phyloP scores from a whole-genome alignment of 768 basidiomycete species.

The Trametes cingulata region DNA sequence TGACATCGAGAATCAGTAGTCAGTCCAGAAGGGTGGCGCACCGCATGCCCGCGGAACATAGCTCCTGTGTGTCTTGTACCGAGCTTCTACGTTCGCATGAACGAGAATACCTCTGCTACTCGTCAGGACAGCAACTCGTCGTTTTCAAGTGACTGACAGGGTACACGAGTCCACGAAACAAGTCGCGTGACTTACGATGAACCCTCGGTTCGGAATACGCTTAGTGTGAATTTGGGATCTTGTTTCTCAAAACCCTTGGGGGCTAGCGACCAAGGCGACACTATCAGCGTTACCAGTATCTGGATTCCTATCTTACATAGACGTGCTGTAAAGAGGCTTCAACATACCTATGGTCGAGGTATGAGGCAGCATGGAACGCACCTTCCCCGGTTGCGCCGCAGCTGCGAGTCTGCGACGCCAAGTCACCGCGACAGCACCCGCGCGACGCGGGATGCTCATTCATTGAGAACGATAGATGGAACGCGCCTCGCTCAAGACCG shows the following conservation, averaged over 20 bases:
- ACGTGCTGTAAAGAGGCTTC: not conserved
- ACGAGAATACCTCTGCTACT: not conserved
- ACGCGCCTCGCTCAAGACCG: not conserved
- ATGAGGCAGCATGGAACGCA: not conserved
- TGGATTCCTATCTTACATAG: too few relatives aligned
- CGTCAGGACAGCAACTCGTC: not conserved
- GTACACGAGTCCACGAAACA: not conserved
- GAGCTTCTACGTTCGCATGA: not conserved
- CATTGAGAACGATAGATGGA: not conserved
- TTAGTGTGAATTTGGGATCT: not conserved
- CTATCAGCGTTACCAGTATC: too few relatives aligned
- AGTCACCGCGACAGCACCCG: conserved; percentile 13
- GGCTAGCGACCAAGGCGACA: too few relatives aligned
- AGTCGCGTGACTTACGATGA: not conserved
- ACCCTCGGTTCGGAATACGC: not conserved
- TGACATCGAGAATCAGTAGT: not conserved
- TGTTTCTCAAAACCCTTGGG: not conserved
- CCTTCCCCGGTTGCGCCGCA: not conserved
- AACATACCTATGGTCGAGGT: not conserved
- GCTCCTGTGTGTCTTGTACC: not conserved
- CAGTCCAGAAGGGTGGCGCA: not conserved
- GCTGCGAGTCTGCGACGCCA: too few relatives aligned
- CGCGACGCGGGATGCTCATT: not conserved
- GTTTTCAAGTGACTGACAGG: not conserved
- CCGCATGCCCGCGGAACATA: not conserved